Percentiles rank a stretch among this genome's conserved stretches.
These are phyloP conservation scores for Phytopythium mirpurense DNA, from an alignment of 352 stramenopile species.

Conservation along the genomic window DNA sequence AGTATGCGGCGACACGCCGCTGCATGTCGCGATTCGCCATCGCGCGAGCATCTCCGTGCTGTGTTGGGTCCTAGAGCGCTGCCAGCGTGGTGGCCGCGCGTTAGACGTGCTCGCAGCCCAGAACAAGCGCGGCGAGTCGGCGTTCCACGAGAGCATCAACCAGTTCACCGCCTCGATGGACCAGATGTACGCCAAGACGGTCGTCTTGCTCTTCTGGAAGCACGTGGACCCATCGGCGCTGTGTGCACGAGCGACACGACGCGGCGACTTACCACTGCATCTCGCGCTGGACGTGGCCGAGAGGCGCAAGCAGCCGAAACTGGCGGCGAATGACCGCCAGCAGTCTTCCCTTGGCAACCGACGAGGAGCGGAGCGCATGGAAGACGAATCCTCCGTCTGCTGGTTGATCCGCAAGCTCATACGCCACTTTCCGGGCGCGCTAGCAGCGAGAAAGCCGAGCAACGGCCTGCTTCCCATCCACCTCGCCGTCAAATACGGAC, in stretches of 20 bases:
- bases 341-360: too few species aligned
- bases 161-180: conserved; percentile 17
- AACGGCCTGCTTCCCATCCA: conserved; percentile 33
- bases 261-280: conserved; percentile 45
- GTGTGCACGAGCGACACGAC: conserved; percentile 27
- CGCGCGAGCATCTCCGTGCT: conserved; percentile 30
- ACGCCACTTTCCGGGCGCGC: conserved; percentile 12
- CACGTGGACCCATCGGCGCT: conserved; percentile 17
- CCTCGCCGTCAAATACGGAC: conserved; percentile 36
- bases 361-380: too few species aligned
- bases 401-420: conserved; percentile 25
- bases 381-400: background rate
- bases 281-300: conserved; percentile 42
- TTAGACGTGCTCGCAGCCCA: conserved; percentile 11
- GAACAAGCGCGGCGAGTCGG: conserved; percentile 30
- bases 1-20: conserved; percentile 26
- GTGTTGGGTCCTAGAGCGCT: conserved; percentile 23
- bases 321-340: too few species aligned
- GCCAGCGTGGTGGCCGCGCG: background rate
- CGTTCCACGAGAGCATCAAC: conserved; percentile 39
- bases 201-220: conserved; percentile 37
- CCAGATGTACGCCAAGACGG: conserved; percentile 21
- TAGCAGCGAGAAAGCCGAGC: conserved; percentile 15
- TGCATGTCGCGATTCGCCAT: conserved; percentile 34
- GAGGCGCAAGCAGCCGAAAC: conserved; percentile 12